A percentile compares a stretch with the other conserved stretches of the same genome.
Evolutionary conservation across 768 basidiomycete genomes (phyloP).

Genomic region (Termitomyces sp.): DNA sequence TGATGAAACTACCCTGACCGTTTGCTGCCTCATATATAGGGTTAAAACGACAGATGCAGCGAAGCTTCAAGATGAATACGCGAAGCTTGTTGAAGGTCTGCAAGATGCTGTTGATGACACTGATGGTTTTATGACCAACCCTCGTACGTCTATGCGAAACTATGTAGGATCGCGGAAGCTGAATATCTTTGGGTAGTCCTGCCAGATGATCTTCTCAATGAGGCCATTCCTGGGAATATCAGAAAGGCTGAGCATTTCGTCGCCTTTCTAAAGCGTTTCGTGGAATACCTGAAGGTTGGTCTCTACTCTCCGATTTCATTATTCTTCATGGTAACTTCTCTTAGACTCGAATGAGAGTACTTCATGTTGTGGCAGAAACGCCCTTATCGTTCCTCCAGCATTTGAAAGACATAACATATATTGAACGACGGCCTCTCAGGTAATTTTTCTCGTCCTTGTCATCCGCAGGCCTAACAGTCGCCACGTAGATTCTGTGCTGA

Average conservation of each 20-base stretch:
- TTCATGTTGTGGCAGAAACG: slow-evolving; percentile 98
- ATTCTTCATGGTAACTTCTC: not conserved
- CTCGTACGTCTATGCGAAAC: slow-evolving; percentile 43
- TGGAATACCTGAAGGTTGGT: slow-evolving; percentile 92
- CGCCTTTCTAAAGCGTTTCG: slow-evolving; percentile 95
- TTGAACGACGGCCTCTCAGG: slow-evolving; percentile 90
- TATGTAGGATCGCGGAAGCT: not conserved
- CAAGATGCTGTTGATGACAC: slow-evolving; percentile 74
- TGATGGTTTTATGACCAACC: slow-evolving; percentile 86
- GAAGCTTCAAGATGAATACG: slow-evolving; percentile 95
- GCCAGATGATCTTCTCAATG: slow-evolving; percentile 90
- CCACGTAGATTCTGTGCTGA: slow-evolving; percentile 89
- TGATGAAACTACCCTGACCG: not conserved
- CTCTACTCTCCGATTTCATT: not conserved
- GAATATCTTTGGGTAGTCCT: slow-evolving; percentile 48
- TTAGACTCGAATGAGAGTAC: slow-evolving; percentile 97
- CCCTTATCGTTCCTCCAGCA: slow-evolving; percentile 96
- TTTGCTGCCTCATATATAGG: slow-evolving; percentile 33
- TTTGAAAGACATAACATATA: slow-evolving; percentile 97
- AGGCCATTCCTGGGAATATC: slow-evolving; percentile 97
- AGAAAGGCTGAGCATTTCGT: slow-evolving; percentile 99
- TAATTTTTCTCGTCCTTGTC: slow-evolving; percentile 25
- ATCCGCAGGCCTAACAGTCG: not conserved
- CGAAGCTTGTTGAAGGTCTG: slow-evolving; percentile 89
- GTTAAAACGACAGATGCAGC: slow-evolving; percentile 91